Conservation (phyloP, 139 green algal species). For the Chlamydomonas asymmetrica region DNA sequence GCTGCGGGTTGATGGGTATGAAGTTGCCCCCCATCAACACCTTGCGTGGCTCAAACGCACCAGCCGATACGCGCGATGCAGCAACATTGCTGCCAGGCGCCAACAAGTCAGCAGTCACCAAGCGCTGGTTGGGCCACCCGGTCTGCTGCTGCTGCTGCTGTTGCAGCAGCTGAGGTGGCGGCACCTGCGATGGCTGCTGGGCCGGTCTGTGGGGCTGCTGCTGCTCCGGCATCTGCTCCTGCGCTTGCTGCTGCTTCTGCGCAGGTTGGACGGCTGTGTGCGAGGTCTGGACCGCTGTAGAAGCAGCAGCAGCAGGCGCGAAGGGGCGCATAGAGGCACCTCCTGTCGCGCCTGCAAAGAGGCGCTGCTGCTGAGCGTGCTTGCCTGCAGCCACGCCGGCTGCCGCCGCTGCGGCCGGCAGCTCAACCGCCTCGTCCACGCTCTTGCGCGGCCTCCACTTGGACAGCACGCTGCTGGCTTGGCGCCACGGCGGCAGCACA, state of each 20-base stretch:
- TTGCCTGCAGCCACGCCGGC: neutral
- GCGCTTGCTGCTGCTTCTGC: too few species aligned
- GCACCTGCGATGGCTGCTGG: neutral
- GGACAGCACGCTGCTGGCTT: constrained; percentile 58
- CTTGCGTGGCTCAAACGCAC: constrained; percentile 18
- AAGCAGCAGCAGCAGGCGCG: too few species aligned
- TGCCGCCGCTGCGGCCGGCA: neutral
- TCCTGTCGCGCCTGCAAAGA: neutral
- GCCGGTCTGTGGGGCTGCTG: neutral
- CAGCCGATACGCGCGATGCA: too few species aligned
- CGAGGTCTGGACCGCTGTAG: too few species aligned
- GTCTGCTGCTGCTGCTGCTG: constrained; percentile 3
- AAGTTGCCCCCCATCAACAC: constrained; percentile 27
- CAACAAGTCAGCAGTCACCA: neutral
- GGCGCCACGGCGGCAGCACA: constrained; percentile 69
- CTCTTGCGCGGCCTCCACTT: constrained; percentile 60
- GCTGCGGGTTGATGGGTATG: neutral
- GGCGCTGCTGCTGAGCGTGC: neutral
- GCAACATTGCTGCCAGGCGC: too few species aligned
- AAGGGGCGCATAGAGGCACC: too few species aligned
- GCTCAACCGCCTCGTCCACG: constrained; percentile 6
- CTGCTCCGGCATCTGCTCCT: neutral
- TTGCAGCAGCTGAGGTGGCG: neutral
- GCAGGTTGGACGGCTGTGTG: too few species aligned
- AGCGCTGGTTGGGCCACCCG: neutral